Conservation (phyloP, 2,329 filamentous ascomycete species). For the Neonectria faginata region DNA sequence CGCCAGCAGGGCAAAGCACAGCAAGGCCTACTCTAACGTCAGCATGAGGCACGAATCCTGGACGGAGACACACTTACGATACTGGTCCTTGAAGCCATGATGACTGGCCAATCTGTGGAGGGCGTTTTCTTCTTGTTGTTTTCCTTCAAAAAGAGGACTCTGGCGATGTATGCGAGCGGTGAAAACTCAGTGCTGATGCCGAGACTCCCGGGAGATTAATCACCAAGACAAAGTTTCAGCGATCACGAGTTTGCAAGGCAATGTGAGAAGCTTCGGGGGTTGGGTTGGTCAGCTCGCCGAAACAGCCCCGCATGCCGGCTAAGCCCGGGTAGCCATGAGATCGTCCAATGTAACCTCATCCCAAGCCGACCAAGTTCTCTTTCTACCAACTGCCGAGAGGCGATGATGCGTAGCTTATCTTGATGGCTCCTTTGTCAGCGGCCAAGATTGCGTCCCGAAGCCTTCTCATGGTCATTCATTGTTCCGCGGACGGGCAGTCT, state of each 20-base stretch:
- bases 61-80: not conserved
- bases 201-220: not conserved
- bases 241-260: not conserved
- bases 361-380: not conserved
- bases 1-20: not conserved
- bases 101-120: not conserved
- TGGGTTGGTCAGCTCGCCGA: not conserved
- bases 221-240: not conserved
- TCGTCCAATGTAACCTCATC: not conserved
- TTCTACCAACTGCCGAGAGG: not conserved
- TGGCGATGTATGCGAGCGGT: not conserved
- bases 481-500: too few relatives aligned
- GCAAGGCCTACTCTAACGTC: not conserved
- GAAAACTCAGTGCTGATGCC: not conserved
- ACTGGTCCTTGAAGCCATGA: not conserved
- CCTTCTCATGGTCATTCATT: too few relatives aligned
- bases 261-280: too few relatives aligned
- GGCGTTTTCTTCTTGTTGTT: not conserved
- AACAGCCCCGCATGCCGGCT: not conserved
- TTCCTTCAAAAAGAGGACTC: not conserved
- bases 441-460: too few relatives aligned
- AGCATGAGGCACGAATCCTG: not conserved
- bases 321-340: not conserved
- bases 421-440: not conserved
- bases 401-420: not conserved